Conservation (phyloP, 371 early-diverging fungal genomes). For the Actinomucor elegans region DNA sequence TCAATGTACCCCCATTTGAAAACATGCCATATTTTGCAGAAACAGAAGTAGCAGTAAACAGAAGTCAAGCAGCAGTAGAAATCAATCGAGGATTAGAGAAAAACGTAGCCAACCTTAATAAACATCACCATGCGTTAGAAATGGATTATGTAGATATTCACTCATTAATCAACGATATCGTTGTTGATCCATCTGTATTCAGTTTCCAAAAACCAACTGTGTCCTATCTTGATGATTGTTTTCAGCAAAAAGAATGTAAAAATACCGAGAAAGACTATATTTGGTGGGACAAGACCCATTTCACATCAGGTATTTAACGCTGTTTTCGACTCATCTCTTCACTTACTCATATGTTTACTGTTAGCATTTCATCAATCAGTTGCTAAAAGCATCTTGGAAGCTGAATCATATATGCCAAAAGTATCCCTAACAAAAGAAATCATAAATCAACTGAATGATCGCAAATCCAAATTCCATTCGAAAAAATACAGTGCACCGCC, state of each 20-base stretch:
- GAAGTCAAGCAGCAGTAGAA: conserved; percentile 26
- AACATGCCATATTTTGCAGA: conserved; percentile 38
- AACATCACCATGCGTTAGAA: conserved; percentile 35
- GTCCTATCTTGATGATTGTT: conserved; percentile 33
- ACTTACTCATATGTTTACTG: background rate
- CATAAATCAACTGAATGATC: conserved; percentile 9
- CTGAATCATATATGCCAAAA: conserved; percentile 32
- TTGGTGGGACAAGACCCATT: conserved; percentile 50
- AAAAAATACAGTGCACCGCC: conserved; percentile 22
- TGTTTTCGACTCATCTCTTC: background rate
- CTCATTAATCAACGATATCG: conserved; percentile 30
- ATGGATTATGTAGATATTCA: conserved; percentile 38
- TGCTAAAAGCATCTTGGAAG: conserved; percentile 36
- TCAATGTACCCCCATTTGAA: conserved; percentile 42
- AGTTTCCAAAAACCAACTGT: conserved; percentile 22
- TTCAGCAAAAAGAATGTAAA: conserved; percentile 10
- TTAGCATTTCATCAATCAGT: conserved; percentile 33
- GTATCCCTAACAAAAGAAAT: conserved; percentile 7
- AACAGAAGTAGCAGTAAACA: conserved; percentile 1
- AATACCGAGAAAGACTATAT: conserved; percentile 28
- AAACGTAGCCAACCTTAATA: conserved; percentile 36
- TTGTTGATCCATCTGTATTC: conserved; percentile 31
- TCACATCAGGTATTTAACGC: conserved; percentile 35
- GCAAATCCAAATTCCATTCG: conserved; percentile 23
- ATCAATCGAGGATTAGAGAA: conserved; percentile 30